A percentile compares a stretch with the other conserved stretches of the same genome.
These are phyloP conservation scores for Monosporozyma servazzii DNA, from an alignment of 805 yeast species.

Conservation along the genomic window DNA sequence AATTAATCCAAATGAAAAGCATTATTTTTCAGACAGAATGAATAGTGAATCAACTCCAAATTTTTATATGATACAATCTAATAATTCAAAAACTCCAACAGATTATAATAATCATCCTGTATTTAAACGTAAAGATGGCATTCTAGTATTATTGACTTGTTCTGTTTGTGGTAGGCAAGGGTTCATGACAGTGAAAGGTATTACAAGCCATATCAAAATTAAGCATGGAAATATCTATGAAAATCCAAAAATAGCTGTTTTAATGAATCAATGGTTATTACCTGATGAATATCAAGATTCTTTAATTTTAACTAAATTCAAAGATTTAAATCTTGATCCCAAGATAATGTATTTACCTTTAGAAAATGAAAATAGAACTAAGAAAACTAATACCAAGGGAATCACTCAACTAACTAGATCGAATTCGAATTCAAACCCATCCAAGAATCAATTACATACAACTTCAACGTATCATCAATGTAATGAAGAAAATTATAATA, in stretches of 20 bases:
- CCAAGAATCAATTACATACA: background rate
- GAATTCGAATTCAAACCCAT: background rate
- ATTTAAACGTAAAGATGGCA: slow-evolving; percentile 61
- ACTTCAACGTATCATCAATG: background rate
- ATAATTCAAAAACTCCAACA: slow-evolving; percentile 5
- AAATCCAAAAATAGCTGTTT: slow-evolving; percentile 67
- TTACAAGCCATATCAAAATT: slow-evolving; percentile 64
- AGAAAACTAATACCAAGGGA: background rate
- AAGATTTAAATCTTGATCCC: slow-evolving; percentile 21
- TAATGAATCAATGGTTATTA: slow-evolving; percentile 50
- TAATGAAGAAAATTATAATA: background rate
- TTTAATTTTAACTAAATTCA: slow-evolving; percentile 20
- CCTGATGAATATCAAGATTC: slow-evolving; percentile 21
- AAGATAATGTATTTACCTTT: slow-evolving; percentile 20
- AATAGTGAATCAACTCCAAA: background rate
- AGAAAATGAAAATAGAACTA: slow-evolving; percentile 1
- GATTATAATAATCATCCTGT: slow-evolving; percentile 38
- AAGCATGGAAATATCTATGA: slow-evolving; percentile 65
- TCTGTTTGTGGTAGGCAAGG: slow-evolving; percentile 58
- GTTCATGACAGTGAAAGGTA: slow-evolving; percentile 74
- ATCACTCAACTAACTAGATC: background rate
- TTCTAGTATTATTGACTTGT: slow-evolving; percentile 59
- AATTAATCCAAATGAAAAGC: background rate
- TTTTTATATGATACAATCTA: background rate
- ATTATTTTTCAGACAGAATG: background rate